phyloP scores from a whole-genome alignment of 1,139 yeast genomes.

The Kodamaea suecica region DNA sequence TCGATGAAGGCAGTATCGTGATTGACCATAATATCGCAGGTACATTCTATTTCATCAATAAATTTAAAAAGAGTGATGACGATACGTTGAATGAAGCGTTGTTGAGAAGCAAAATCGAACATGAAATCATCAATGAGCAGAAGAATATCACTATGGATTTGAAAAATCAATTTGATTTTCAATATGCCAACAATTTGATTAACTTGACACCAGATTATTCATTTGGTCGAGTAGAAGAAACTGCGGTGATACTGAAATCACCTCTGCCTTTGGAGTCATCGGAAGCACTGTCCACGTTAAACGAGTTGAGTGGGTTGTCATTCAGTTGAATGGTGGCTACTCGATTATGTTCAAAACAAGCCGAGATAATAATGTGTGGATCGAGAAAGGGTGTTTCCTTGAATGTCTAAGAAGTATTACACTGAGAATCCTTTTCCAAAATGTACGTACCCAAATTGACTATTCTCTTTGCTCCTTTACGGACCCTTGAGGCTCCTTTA shows the following conservation, averaged over 20 bases:
- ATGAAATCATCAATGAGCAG: conserved; percentile 22
- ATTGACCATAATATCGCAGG: conserved; percentile 69
- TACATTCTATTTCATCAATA: conserved; percentile 41
- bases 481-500: no score
- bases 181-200: conserved; percentile 18
- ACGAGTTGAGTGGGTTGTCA: conserved; percentile 7
- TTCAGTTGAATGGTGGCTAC: conserved; percentile 1
- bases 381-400: no score
- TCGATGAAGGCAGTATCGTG: conserved; percentile 54
- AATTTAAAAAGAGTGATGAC: conserved; percentile 16
- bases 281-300: conserved; percentile 4
- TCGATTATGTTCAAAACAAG: no score
- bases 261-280: neutral
- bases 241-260: neutral
- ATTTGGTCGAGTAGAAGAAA: conserved; percentile 9
- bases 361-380: no score
- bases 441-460: no score
- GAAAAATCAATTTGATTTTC: conserved; percentile 14
- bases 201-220: conserved; percentile 18
- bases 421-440: no score
- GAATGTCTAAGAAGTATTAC: no score
- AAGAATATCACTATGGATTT: conserved; percentile 16
- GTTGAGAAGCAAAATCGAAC: conserved; percentile 13
- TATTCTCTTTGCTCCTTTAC: no score
- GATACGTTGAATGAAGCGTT: conserved; percentile 12